Evolutionary conservation across 805 yeast genomes (phyloP).

Genomic region (Starmerella sp.): DNA sequence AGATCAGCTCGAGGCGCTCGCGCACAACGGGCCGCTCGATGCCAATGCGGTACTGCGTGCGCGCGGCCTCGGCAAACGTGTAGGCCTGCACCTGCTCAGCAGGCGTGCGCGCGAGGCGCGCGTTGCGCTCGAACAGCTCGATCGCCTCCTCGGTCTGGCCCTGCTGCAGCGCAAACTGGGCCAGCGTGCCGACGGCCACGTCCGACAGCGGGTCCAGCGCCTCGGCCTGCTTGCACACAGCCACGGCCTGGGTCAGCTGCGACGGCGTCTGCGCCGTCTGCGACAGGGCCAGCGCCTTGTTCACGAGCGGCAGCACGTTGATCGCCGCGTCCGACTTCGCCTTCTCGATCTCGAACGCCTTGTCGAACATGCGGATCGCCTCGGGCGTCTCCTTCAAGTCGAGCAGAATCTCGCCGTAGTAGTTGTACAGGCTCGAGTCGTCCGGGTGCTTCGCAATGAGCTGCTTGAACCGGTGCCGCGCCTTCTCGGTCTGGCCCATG

Average conservation of each 20-base stretch:
- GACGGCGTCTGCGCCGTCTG: conserved; percentile 27
- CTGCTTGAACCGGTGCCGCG: conserved; percentile 48
- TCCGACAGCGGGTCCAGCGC: conserved; percentile 80
- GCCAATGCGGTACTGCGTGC: conserved; percentile 65
- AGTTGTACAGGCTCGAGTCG: conserved; percentile 85
- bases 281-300: conserved; percentile 59
- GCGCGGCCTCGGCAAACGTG: conserved; percentile 84
- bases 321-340: conserved; percentile 49
- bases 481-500: conserved; percentile 46
- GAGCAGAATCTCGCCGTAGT: conserved; percentile 85
- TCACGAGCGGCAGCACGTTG: conserved; percentile 81
- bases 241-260: conserved; percentile 47
- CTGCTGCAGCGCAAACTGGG: conserved; percentile 77
- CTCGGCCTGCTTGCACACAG: conserved; percentile 61
- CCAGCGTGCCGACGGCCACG: conserved; percentile 79
- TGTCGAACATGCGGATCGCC: conserved; percentile 76
- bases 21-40: conserved; percentile 29
- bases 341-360: conserved; percentile 67
- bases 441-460: conserved; percentile 62
- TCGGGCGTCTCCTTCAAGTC: conserved; percentile 62
- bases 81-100: conserved; percentile 86
- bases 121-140: conserved; percentile 67
- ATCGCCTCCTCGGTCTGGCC: conserved; percentile 77
- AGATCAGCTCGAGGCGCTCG: conserved; percentile 23
- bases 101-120: conserved; percentile 67